These are phyloP conservation scores for Coniochaeta prunicola DNA, from an alignment of 2,329 filamentous ascomycete genomes.

Conservation along the genomic window DNA sequence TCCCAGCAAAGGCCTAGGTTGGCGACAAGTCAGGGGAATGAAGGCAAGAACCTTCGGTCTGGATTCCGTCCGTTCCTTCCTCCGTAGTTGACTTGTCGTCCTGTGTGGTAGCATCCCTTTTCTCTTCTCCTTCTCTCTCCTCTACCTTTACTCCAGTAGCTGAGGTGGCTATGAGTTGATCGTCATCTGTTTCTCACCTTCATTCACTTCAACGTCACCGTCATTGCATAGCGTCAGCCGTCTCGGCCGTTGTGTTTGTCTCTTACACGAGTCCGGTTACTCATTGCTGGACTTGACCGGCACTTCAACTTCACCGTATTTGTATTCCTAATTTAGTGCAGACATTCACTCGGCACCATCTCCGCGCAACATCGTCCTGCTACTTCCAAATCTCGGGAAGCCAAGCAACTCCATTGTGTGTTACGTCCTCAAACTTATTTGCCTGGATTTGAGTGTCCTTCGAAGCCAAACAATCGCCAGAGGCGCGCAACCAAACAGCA, in stretches of 20 bases:
- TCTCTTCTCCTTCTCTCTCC: not conserved
- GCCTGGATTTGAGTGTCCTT: not conserved
- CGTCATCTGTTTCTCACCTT: not conserved
- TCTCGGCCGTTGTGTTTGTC: not conserved
- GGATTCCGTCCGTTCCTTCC: not conserved
- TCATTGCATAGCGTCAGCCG: not conserved
- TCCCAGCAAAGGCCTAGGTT: not conserved
- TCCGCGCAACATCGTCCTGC: not conserved
- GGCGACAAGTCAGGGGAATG: not conserved
- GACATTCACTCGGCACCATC: not conserved
- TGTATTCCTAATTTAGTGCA: not conserved
- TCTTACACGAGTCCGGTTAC: not conserved
- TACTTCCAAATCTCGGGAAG: not conserved
- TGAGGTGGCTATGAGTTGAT: too few relatives aligned
- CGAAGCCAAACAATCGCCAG: not conserved
- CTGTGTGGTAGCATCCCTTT: not conserved
- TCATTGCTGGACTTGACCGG: not conserved
- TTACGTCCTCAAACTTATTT: not conserved
- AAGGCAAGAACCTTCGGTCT: not conserved
- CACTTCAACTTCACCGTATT: not conserved
- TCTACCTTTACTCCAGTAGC: too few relatives aligned
- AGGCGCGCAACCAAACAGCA: not conserved
- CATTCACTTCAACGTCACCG: not conserved
- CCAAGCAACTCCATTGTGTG: not conserved
- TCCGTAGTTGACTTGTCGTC: too few relatives aligned